Base-by-base conservation (phyloP, 257 asterid genomes). In the Henckelia pumila region DNA sequence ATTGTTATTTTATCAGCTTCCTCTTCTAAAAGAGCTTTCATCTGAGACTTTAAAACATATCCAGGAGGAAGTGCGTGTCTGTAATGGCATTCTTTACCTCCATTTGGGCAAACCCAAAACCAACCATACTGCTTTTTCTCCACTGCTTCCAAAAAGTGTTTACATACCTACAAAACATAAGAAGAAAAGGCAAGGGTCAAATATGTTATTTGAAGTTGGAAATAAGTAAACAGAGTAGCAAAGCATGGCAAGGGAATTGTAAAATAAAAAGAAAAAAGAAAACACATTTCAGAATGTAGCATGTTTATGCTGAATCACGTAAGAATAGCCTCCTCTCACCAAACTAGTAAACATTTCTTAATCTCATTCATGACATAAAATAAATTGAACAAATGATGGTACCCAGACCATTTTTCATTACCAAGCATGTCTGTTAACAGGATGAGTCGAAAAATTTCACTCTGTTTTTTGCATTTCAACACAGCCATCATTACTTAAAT, bases 41-140 rank as follows among this genome's bases (percentile, higher is more conserved):
- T 94, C 83, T 94, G 99, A 63, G 99, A 91, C 74, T 91, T 91
- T 52, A 94, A 76, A 75, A 94, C 44, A 72, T 91, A 94, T 59
- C 97, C 97, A 37, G 97, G 96, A 74, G 99, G 99, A 71, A 94
- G 95, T 23, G 98, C 97, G 63, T 89, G 98, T 70, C 98, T 78
- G 81, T 92, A 92, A 20, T 84, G 95, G 75, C 98, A 92, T 4
- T 89, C 96, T 76, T 85, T 81, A 73, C 87, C 83, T 53, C 99
- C 97, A 79, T 94, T 94, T 50, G 99, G 99, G 74, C 97, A 94
- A 64, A 24, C 82, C 99, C 99, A 94, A 79, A 94, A 91, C 95
- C 96, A 94, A 73, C 99, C 97, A 72, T 94, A 91, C 77, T 94
- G 99, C 77, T 91, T 88, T 76, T 94, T 94, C 83, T 94, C 99